phyloP scores from a whole-genome alignment of 768 basidiomycete species.

The Cystoderma amianthinum region DNA sequence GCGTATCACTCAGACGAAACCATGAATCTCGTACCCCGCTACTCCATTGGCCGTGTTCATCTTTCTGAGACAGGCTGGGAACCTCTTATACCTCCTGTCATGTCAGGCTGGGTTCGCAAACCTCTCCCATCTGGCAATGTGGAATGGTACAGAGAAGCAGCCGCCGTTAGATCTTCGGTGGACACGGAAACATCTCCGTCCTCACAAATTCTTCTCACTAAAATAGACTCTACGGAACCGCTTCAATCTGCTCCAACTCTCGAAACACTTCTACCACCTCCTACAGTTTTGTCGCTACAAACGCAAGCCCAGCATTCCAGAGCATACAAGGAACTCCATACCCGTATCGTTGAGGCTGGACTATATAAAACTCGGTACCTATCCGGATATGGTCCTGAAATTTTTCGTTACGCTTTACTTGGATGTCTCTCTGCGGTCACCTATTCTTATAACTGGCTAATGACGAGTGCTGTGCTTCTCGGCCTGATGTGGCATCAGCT shows the following conservation, averaged over 20 bases:
- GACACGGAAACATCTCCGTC: conserved; percentile 22
- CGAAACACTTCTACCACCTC: conserved; percentile 43
- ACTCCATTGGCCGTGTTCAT: conserved; percentile 65
- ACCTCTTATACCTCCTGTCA: conserved; percentile 82
- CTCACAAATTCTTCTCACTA: conserved; percentile 59
- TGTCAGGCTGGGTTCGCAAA: conserved; percentile 73
- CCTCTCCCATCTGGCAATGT: conserved; percentile 22
- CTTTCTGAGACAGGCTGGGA: conserved; percentile 55
- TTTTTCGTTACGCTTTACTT: conserved; percentile 71
- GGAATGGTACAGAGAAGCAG: conserved; percentile 66
- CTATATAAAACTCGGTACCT: conserved; percentile 82
- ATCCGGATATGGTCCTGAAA: conserved; percentile 84
- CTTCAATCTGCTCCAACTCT: conserved; percentile 26
- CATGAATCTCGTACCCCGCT: conserved; percentile 49
- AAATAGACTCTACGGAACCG: conserved; percentile 22
- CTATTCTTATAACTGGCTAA: conserved; percentile 59
- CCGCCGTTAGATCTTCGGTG: conserved; percentile 25
- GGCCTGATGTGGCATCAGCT: conserved; percentile 95
- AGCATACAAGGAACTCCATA: conserved; percentile 78
- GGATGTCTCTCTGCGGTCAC: conserved; percentile 50
- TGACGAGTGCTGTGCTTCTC: conserved; percentile 71
- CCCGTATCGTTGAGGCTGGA: conserved; percentile 67
- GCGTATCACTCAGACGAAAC: conserved; percentile 76
- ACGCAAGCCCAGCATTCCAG: conserved; percentile 60
- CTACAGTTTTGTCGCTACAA: conserved; percentile 46